A percentile compares a stretch with the other conserved stretches of the same genome.
phyloP scores from a whole-genome alignment of 345 rosid species.

The Corchorus capsularis region DNA sequence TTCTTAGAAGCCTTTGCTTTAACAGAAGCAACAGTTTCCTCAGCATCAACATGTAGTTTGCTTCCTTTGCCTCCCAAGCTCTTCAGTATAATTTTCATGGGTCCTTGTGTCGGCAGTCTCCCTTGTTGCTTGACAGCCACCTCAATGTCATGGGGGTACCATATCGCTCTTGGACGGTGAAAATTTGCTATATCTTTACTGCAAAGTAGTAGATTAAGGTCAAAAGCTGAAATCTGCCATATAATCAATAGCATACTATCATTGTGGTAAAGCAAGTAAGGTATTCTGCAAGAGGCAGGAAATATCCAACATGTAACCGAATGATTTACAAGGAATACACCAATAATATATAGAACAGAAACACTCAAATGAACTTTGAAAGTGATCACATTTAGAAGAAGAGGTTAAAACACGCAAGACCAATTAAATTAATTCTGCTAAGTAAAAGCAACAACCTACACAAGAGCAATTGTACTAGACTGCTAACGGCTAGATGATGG shows the following conservation, averaged over 20 bases:
- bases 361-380: background rate
- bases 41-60: slow-evolving; percentile 82
- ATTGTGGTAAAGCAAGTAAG: background rate
- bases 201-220: slow-evolving; percentile 29
- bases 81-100: slow-evolving; percentile 86
- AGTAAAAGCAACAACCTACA: background rate
- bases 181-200: slow-evolving; percentile 94
- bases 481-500: background rate
- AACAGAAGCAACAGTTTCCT: slow-evolving; percentile 77
- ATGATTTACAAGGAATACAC: background rate
- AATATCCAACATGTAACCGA: background rate
- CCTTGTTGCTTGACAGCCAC: slow-evolving; percentile 87
- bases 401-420: background rate
- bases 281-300: background rate
- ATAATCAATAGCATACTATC: slow-evolving; percentile 11
- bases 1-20: slow-evolving; percentile 89
- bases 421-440: background rate
- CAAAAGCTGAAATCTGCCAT: background rate
- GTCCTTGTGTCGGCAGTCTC: slow-evolving; percentile 73
- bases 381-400: background rate
- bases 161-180: slow-evolving; percentile 92
- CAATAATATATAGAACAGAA: background rate
- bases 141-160: slow-evolving; percentile 97
- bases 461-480: background rate
- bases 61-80: slow-evolving; percentile 98